These are phyloP conservation scores for Magnusiomyces starmeri DNA, from an alignment of 1,139 yeast genomes.

Conservation along the genomic window DNA sequence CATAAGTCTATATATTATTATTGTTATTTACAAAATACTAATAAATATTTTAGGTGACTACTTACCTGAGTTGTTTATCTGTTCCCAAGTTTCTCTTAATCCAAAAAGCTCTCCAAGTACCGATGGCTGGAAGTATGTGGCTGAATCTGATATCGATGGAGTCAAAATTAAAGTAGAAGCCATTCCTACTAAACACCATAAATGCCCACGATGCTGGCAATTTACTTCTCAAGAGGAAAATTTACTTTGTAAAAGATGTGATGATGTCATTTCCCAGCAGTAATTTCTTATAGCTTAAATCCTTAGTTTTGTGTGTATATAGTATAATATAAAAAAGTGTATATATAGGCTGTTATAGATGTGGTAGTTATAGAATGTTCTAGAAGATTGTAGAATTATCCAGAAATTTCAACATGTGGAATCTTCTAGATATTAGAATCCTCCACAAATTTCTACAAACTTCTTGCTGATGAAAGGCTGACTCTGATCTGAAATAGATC, in stretches of 20 bases:
- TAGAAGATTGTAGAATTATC: not conserved
- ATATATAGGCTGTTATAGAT: too few relatives aligned
- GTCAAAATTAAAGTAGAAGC: constrained; percentile 36
- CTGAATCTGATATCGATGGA: constrained; percentile 30
- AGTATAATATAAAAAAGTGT: too few relatives aligned
- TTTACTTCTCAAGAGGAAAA: constrained; percentile 48
- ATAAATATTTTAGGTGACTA: not conserved
- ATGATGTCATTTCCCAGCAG: constrained; percentile 29
- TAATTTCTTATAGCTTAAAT: too few relatives aligned
- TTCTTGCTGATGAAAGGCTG: not conserved
- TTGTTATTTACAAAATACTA: not conserved
- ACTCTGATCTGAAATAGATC: too few relatives aligned
- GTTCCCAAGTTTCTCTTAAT: constrained; percentile 48
- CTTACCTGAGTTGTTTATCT: constrained; percentile 53
- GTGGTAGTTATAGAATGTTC: not conserved
- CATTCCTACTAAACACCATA: constrained; percentile 42
- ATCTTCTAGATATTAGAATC: not conserved
- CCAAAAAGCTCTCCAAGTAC: constrained; percentile 19
- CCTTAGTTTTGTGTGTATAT: too few relatives aligned
- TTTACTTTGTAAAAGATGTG: constrained; percentile 62
- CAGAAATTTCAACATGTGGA: not conserved
- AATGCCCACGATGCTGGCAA: constrained; percentile 96
- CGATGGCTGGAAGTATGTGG: constrained; percentile 30
- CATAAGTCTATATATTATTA: not conserved
- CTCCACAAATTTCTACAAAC: not conserved